Evolutionary conservation across 129 eudicot genomes (phyloP), one percentile per base, ranked within the genome.

Genomic region (Chrysanthemum lavandulifolium): DNA sequence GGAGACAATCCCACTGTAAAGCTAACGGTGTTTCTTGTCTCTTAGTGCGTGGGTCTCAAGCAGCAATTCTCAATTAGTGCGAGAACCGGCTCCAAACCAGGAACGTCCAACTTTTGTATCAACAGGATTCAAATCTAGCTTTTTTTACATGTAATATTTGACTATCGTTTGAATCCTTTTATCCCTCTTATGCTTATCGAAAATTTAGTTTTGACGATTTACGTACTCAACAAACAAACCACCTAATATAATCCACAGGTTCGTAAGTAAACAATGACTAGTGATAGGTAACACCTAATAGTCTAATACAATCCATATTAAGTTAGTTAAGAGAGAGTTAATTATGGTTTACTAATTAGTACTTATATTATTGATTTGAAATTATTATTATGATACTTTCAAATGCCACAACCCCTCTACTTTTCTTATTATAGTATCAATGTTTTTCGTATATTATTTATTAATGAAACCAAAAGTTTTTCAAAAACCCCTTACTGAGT

Each of bases 341-440:
- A 23, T 23, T 23, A 71, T 59, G 15, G 27, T 56, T 43, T 72
- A 70, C 77, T 23, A 23, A 23, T 71, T 69, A 6, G 7, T 54
- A 31, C 15, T 18, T 70, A 63, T 52, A 77, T 61, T 69, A 70
- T 77, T 77, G 69, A 45, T 23, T 23, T 23, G 48, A 51, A 33
- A 50, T 69, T 51, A 69, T 33, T 68, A 51, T 50, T n/a, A 69
- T 56, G 52, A 67, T 14, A 15, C 33, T 60, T 49, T 51, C 43
- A 59, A 68, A 69, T 50, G 74, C 80, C 80, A 53, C 65, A 65
- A 53, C 72, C 59, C 73, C 36, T 64, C 66, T 61, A 68, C 61
- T 11, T 61, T 62, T 73, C 77, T 13, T 62, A 23, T 23, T 19
- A 19, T 19, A 19, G 21, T 12, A 63, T 63, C 50, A 36, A 63